These are phyloP conservation scores for Boletus pseudopeckii DNA, from an alignment of 768 basidiomycete genomes.

Conservation along the genomic window DNA sequence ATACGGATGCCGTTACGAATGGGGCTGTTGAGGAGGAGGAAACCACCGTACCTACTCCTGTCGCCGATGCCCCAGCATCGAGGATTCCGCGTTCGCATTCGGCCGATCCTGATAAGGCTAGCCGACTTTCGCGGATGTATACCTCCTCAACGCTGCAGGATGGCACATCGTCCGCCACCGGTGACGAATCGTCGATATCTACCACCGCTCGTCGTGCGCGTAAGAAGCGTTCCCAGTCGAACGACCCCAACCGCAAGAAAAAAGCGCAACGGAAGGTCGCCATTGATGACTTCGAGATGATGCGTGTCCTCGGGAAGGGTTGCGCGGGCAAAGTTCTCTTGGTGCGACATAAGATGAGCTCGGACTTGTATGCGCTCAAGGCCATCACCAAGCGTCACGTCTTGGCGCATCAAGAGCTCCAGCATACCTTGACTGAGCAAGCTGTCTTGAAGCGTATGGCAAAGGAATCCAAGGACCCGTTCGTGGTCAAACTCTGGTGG, in stretches of 20 bases:
- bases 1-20: constrained; percentile 23
- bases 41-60: constrained; percentile 35
- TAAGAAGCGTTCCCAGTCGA: constrained; percentile 54
- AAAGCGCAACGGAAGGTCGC: constrained; percentile 63
- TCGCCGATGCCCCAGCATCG: constrained; percentile 34
- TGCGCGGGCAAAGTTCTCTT: constrained; percentile 96
- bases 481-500: constrained; percentile 95
- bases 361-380: constrained; percentile 87
- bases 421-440: constrained; percentile 96
- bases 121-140: constrained; percentile 57
- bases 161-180: constrained; percentile 54
- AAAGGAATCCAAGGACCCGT: constrained; percentile 82
- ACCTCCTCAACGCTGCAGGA: constrained; percentile 50
- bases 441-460: constrained; percentile 94
- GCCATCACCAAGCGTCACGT: constrained; percentile 98
- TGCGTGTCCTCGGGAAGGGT: constrained; percentile 94
- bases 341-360: constrained; percentile 72
- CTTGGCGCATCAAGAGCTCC: constrained; percentile 91
- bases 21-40: constrained; percentile 29
- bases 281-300: constrained; percentile 94
- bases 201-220: constrained; percentile 45
- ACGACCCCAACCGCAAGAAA: constrained; percentile 50
- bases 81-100: constrained; percentile 78
- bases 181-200: constrained; percentile 72
- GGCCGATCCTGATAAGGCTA: constrained; percentile 67